Evolutionary conservation across 257 asterid genomes (phyloP).

Genomic region (Vinca minor): DNA sequence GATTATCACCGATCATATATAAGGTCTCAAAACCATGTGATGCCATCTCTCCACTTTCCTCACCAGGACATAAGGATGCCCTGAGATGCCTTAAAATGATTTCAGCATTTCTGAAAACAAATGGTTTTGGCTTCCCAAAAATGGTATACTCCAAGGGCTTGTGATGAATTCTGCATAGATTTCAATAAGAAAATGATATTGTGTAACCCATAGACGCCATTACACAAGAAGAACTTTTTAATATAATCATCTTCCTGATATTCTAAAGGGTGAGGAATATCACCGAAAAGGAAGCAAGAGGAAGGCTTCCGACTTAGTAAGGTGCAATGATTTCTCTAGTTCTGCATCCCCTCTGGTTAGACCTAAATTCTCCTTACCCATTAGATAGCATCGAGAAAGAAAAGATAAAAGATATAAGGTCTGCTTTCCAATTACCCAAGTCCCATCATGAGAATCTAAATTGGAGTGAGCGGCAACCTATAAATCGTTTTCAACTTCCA

Average conservation of each 20-base stretch:
- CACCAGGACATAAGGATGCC: constrained; percentile 13
- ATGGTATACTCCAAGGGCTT: constrained; percentile 45
- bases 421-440: too few relatives aligned
- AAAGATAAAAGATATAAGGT: too few relatives aligned
- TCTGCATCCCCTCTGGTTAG: not conserved
- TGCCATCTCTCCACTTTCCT: constrained; percentile 13
- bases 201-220: not conserved
- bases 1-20: constrained; percentile 64
- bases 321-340: not conserved
- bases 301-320: not conserved
- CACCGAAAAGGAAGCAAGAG: not conserved
- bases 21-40: constrained; percentile 36
- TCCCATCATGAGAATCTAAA: not conserved
- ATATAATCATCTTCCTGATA: not conserved
- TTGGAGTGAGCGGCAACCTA: not conserved
- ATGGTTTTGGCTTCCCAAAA: constrained; percentile 62
- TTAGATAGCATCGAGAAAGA: too few relatives aligned
- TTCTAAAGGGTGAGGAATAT: not conserved
- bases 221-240: not conserved
- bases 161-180: constrained; percentile 37
- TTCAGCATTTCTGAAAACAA: constrained; percentile 52
- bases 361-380: not conserved
- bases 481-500: not conserved
- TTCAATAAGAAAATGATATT: not conserved
- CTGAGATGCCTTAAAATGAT: constrained; percentile 29